A percentile compares a stretch with the other conserved stretches of the same genome.
These are phyloP conservation scores for Cryptosporidium canis DNA, from an alignment of 169 alveolate species.

Conservation along the genomic window DNA sequence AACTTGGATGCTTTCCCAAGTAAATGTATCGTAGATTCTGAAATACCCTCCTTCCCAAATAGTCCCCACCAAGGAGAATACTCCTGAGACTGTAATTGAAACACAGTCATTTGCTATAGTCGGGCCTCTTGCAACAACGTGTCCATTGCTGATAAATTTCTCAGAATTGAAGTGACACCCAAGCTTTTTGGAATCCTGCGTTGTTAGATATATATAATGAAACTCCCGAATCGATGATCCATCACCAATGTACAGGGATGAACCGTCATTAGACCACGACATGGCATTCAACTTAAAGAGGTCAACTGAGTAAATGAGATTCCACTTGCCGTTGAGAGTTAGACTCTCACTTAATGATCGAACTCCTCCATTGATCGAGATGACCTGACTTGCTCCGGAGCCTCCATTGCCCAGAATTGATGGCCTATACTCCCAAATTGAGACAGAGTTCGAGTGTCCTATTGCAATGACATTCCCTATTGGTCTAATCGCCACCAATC, in stretches of 20 bases:
- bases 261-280: slow-evolving; percentile 57
- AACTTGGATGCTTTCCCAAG: slow-evolving; percentile 26
- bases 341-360: slow-evolving; percentile 20
- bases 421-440: slow-evolving; percentile 61
- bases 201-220: slow-evolving; percentile 6
- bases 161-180: slow-evolving; percentile 9
- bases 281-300: slow-evolving; percentile 11
- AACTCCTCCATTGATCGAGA: not conserved
- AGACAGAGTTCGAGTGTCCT: slow-evolving; percentile 21
- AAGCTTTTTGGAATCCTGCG: slow-evolving; percentile 16
- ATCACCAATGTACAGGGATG: slow-evolving; percentile 40
- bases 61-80: slow-evolving; percentile 42
- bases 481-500: slow-evolving; percentile 43
- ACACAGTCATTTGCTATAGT: slow-evolving; percentile 66
- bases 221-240: slow-evolving; percentile 62
- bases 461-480: slow-evolving; percentile 46
- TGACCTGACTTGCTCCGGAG: not conserved
- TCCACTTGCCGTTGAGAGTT: slow-evolving; percentile 43
- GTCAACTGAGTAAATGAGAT: slow-evolving; percentile 9
- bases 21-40: slow-evolving; percentile 32
- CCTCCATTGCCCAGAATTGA: not conserved
- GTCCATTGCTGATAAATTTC: slow-evolving; percentile 33
- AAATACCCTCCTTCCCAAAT: slow-evolving; percentile 71
- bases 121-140: slow-evolving; percentile 51
- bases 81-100: slow-evolving; percentile 18